phyloP scores from a whole-genome alignment of 2,329 filamentous ascomycete genomes.

The Monilinia polystroma region DNA sequence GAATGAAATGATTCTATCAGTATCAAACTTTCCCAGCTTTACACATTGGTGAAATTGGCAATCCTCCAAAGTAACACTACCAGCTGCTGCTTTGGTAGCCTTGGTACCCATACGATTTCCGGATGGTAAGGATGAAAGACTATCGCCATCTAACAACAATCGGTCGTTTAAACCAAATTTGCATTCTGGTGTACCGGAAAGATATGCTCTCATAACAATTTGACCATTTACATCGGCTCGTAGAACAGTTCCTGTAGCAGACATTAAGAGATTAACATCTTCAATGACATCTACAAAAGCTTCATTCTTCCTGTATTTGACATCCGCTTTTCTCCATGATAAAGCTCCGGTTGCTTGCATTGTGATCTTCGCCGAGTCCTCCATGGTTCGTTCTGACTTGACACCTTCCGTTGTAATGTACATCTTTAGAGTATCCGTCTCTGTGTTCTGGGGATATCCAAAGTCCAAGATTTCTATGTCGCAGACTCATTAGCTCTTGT shows the following conservation, averaged over 20 bases:
- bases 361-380: slow-evolving; percentile 96
- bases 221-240: slow-evolving; percentile 95
- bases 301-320: slow-evolving; percentile 99
- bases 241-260: slow-evolving; percentile 91
- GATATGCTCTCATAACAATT: slow-evolving; percentile 97
- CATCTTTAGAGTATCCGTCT: slow-evolving; percentile 98
- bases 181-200: slow-evolving; percentile 94
- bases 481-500: background rate
- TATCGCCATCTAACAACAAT: slow-evolving; percentile 79
- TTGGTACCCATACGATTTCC: slow-evolving; percentile 80
- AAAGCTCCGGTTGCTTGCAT: slow-evolving; percentile 98
- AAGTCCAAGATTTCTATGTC: slow-evolving; percentile 90
- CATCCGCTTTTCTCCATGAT: slow-evolving; percentile 94
- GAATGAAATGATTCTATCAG: slow-evolving; percentile 94
- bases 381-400: slow-evolving; percentile 80
- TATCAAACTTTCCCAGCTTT: slow-evolving; percentile 94
- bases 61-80: slow-evolving; percentile 93
- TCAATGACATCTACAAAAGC: slow-evolving; percentile 99
- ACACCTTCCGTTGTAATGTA: slow-evolving; percentile 99
- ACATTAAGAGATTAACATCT: slow-evolving; percentile 98
- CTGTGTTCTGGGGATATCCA: slow-evolving; percentile 97
- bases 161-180: slow-evolving; percentile 98
- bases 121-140: slow-evolving; percentile 62
- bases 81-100: slow-evolving; percentile 91
- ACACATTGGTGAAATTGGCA: slow-evolving; percentile 99